phyloP scores from a whole-genome alignment of 2,329 filamentous ascomycete genomes.

The Fusarium robinianum region DNA sequence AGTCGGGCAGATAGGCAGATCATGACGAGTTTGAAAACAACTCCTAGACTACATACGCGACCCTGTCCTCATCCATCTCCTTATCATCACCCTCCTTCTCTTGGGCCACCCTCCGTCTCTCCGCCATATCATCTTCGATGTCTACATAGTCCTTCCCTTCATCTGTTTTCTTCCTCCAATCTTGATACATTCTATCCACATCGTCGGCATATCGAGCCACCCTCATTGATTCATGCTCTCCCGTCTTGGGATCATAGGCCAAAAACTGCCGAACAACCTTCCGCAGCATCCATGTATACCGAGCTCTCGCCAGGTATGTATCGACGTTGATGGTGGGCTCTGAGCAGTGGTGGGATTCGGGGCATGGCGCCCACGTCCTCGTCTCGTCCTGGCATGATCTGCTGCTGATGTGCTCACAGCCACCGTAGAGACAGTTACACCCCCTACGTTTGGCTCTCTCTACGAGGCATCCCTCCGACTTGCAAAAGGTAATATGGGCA shows the following conservation, averaged over 20 bases:
- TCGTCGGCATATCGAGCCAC: conserved; percentile 16
- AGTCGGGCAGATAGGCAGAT: too few species aligned
- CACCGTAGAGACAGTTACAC: conserved; percentile 32
- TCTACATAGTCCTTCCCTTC: conserved; percentile 42
- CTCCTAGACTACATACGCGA: too few species aligned
- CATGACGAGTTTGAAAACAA: too few species aligned
- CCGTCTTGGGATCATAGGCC: conserved; percentile 24
- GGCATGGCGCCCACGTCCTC: conserved; percentile 17
- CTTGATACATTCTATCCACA: conserved; percentile 34
- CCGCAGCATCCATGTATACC: conserved; percentile 37
- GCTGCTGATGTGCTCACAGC: conserved; percentile 28
- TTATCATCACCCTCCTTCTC: background rate
- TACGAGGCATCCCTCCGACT: conserved; percentile 36
- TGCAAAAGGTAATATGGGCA: conserved; percentile 40
- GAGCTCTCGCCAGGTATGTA: conserved; percentile 29
- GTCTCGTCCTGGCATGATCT: conserved; percentile 13
- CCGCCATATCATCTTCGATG: conserved; percentile 35
- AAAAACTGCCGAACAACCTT: conserved; percentile 35
- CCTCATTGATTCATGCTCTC: background rate
- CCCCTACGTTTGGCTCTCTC: conserved; percentile 9
- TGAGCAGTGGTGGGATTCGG: conserved; percentile 25
- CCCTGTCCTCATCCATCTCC: too few species aligned
- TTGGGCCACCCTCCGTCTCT: background rate
- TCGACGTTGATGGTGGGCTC: conserved; percentile 40
- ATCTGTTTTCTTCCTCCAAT: conserved; percentile 39